These are phyloP conservation scores for Ascochyta clinopodiicola DNA, from an alignment of 2,329 filamentous ascomycete species.

Conservation along the genomic window DNA sequence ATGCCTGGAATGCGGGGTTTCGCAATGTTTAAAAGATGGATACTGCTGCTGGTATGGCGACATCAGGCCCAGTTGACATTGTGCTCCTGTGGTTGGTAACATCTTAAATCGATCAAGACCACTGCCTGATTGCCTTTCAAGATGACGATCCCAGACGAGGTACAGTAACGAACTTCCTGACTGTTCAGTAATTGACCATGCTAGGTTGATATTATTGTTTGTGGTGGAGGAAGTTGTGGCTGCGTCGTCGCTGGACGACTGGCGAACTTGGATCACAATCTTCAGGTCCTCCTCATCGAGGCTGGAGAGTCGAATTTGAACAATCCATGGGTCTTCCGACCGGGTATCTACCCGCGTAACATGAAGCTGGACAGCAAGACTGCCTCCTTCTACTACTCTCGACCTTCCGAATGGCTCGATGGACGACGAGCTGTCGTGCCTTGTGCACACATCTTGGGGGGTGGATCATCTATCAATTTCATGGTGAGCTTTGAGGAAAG, in stretches of 20 bases:
- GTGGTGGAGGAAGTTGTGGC: conserved; percentile 73
- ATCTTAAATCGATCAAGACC: conserved; percentile 1
- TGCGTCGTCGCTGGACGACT: conserved; percentile 62
- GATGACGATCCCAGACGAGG: conserved; percentile 74
- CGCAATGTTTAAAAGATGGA: conserved; percentile 34
- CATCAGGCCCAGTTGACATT: conserved; percentile 37
- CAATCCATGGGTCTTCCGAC: conserved; percentile 78
- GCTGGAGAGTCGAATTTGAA: conserved; percentile 76
- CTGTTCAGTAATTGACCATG: conserved; percentile 9
- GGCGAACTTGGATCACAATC: conserved; percentile 77
- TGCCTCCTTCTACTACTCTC: conserved; percentile 80
- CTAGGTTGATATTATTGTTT: conserved; percentile 77
- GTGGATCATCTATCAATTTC: conserved; percentile 78
- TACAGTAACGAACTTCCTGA: conserved; percentile 4
- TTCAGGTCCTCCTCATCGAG: conserved; percentile 73
- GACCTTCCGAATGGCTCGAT: conserved; percentile 73
- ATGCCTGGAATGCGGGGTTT: conserved; percentile 40
- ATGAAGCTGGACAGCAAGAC: conserved; percentile 84
- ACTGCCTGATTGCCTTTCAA: conserved; percentile 18
- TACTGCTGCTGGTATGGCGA: conserved; percentile 19
- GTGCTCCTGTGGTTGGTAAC: conserved; percentile 40
- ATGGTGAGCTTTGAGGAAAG: conserved; percentile 59
- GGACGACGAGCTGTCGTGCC: conserved; percentile 77
- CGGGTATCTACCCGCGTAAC: conserved; percentile 78
- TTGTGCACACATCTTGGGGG: conserved; percentile 74